Evolutionary conservation across 177 flowering plant genomes (phyloP), one percentile per base, ranked within the genome.

Genomic region (Vitis hybrid): DNA sequence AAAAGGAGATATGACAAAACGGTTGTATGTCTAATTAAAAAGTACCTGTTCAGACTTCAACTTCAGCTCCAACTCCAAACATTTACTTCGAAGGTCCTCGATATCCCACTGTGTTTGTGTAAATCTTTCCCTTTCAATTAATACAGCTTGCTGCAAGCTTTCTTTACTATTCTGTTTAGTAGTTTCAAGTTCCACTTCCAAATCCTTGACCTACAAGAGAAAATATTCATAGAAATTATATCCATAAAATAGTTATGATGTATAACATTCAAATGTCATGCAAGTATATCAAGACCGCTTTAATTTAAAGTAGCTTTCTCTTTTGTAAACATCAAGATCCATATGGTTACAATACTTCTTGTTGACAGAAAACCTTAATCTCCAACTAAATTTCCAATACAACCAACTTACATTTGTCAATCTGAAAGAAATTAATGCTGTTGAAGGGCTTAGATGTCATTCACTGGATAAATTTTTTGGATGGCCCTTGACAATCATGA

Each of bases 31-130:
- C 65, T 52, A 62, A 46, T 52, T 11, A 71, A 19, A 60, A 32
- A 66, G 4, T 55, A 95, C 99, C 97, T 94, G 87, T 69, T 84
- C 89, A 24, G 82, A 69, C 60, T 88, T 92, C 67, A 91, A 78
- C 71, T 81, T 84, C 72, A 86, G 35, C 66, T 96, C 97, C 88
- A 87, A 72, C 70, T 92, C 99, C 82, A 88, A 64, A 67, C 87
- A 86, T 81, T 86, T 86, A 60, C 87, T 81, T 17, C 93, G 83
- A 65, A 96, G 86, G 72, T 96, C 99, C 77, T 94, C 99, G 91
- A 94, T 82, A 77, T 94, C 97, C 99, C 99, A 96, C 78, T 96
- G 99, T 88, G 86, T 88, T 80, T 92, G 97, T 30, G 95, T 96
- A 66, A 88, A 77, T 74, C 88, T 88, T 78, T 92, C 99, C 73